Conservation (phyloP, 2,329 filamentous ascomycete species). For the Graphiopsis chlorocephala region DNA sequence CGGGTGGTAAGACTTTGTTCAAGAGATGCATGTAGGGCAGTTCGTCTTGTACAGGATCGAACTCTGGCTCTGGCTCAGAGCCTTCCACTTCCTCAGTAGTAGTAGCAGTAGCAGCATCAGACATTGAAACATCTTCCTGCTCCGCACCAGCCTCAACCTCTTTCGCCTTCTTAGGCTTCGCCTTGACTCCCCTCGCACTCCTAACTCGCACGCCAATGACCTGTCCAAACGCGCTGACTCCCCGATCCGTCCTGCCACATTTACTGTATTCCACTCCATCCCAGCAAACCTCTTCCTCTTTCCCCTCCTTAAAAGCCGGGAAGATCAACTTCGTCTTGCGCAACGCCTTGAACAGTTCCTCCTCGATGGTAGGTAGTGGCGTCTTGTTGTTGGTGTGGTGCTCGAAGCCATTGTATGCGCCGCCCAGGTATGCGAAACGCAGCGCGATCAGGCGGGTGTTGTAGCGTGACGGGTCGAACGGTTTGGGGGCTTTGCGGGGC, state of each 20-base stretch:
- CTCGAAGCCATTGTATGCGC: conserved; percentile 90
- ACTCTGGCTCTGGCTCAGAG: conserved; percentile 33
- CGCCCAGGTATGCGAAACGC: conserved; percentile 90
- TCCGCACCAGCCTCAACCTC: conserved; percentile 17
- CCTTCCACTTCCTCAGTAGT: conserved; percentile 9
- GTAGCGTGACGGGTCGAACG: conserved; percentile 77
- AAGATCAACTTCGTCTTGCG: conserved; percentile 79
- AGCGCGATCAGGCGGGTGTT: conserved; percentile 80
- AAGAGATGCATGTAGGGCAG: conserved; percentile 78
- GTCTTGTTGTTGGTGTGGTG: conserved; percentile 70
- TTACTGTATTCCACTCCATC: conserved; percentile 88
- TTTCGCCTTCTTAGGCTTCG: conserved; percentile 19
- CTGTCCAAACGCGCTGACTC: conserved; percentile 95
- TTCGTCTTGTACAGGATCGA: conserved; percentile 74
- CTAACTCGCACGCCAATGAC: conserved; percentile 81
- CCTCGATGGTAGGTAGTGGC: conserved; percentile 78
- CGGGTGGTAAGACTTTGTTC: conserved; percentile 82
- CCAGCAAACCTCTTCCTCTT: conserved; percentile 64
- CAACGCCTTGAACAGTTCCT: conserved; percentile 89
- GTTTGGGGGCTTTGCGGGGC: conserved; percentile 41
- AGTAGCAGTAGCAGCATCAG: conserved; percentile 5
- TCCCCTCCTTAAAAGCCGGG: conserved; percentile 47
- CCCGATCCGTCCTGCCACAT: conserved; percentile 87
- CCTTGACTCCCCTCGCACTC: conserved; percentile 57
- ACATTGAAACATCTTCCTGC: conserved; percentile 18